Evolutionary conservation across 2,329 filamentous ascomycete genomes (phyloP).

Genomic region (Emmonsiellopsis sp.): DNA sequence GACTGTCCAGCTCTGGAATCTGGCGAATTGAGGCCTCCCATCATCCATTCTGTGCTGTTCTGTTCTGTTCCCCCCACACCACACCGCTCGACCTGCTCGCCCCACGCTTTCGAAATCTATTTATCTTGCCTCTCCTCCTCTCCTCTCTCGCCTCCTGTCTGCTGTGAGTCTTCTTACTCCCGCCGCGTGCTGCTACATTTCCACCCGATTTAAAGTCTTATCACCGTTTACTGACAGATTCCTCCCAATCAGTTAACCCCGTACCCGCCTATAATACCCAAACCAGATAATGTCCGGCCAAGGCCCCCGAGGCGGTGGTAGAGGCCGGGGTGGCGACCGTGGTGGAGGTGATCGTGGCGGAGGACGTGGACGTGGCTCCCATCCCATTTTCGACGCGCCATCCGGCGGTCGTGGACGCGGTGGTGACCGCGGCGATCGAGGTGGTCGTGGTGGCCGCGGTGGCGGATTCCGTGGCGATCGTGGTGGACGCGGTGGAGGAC

Average conservation of each 20-base stretch:
- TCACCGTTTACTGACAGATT: neutral
- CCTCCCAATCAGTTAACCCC: neutral
- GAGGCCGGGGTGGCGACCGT: neutral
- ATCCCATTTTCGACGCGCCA: constrained; percentile 2
- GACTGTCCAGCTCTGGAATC: too few relatives aligned
- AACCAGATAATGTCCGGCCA: neutral
- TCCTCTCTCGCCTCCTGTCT: too few relatives aligned
- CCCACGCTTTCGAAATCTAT: too few relatives aligned
- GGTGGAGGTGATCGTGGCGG: constrained; percentile 1
- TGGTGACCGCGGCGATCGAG: constrained; percentile 16
- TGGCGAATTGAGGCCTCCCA: too few relatives aligned
- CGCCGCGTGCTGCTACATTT: too few relatives aligned
- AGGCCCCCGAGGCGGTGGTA: constrained; percentile 3
- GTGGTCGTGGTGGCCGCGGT: constrained; percentile 18
- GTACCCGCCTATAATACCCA: neutral
- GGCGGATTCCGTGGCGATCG: constrained; percentile 20
- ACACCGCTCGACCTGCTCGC: too few relatives aligned
- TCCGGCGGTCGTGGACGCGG: constrained; percentile 12
- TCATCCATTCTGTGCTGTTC: too few relatives aligned
- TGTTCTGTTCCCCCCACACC: too few relatives aligned
- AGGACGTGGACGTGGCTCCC: constrained; percentile 1
- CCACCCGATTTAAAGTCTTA: too few relatives aligned
- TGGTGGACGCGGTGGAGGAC: constrained; percentile 20
- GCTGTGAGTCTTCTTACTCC: too few relatives aligned
- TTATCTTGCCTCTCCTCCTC: too few relatives aligned